A percentile compares a stretch with the other conserved stretches of the same genome.
phyloP scores from a whole-genome alignment of 805 yeast species.

The Metschnikowia drakensbergensis region DNA sequence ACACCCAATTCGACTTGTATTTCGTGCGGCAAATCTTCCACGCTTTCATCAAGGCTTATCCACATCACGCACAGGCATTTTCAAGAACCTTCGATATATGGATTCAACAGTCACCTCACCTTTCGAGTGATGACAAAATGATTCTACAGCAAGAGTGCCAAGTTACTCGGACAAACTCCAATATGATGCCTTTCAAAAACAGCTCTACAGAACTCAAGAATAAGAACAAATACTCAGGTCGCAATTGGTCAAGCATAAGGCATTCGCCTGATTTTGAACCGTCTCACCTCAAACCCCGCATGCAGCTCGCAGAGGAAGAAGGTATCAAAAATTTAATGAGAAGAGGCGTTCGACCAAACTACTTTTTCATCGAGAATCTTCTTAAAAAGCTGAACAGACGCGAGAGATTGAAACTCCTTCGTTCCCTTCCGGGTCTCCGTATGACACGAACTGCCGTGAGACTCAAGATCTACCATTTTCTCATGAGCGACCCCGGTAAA shows the following conservation, averaged over 20 bases:
- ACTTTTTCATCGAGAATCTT: slow-evolving; percentile 28
- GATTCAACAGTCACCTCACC: slow-evolving; percentile 13
- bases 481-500: slow-evolving; percentile 16
- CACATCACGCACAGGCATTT: slow-evolving; percentile 27
- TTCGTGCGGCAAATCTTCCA: slow-evolving; percentile 26
- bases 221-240: slow-evolving; percentile 23
- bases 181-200: slow-evolving; percentile 25
- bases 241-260: slow-evolving; percentile 23
- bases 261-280: slow-evolving; percentile 13
- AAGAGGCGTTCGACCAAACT: slow-evolving; percentile 38
- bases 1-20: slow-evolving; percentile 20
- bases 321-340: slow-evolving; percentile 33
- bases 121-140: slow-evolving; percentile 13
- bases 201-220: slow-evolving; percentile 14
- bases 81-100: slow-evolving; percentile 18
- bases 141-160: slow-evolving; percentile 15
- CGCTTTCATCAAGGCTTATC: slow-evolving; percentile 32
- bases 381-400: slow-evolving; percentile 24
- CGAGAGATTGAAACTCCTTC: slow-evolving; percentile 17
- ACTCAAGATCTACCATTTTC: slow-evolving; percentile 13
- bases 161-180: slow-evolving; percentile 22
- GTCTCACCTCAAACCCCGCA: slow-evolving; percentile 21
- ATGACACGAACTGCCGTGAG: slow-evolving; percentile 20
- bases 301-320: slow-evolving; percentile 26
- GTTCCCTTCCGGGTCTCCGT: slow-evolving; percentile 24